Conservation (phyloP, 163 green algal genomes). For the Trebouxiophyceae sp. region DNA sequence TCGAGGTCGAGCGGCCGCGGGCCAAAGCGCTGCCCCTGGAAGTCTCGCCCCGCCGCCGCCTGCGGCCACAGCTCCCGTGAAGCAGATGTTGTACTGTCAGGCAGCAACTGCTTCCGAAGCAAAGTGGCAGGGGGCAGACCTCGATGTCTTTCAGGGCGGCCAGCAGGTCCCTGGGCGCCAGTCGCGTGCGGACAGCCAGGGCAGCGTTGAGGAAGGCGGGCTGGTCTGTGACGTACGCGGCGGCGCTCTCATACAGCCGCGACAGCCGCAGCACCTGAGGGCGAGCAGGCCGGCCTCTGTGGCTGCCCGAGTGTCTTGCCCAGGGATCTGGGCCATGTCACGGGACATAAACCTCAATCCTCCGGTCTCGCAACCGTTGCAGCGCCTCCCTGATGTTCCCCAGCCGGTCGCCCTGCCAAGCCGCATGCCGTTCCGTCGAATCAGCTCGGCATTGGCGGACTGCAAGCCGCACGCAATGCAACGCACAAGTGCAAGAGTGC, state of each 20-base stretch:
- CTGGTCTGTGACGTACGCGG: slow-evolving; percentile 80
- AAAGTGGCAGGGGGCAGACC: slow-evolving; percentile 13
- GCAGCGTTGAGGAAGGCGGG: slow-evolving; percentile 84
- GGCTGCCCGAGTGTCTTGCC: background rate
- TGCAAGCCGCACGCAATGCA: too few relatives aligned
- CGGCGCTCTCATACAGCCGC: slow-evolving; percentile 69
- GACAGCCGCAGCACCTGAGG: slow-evolving; percentile 41
- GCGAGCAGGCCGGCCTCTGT: too few relatives aligned
- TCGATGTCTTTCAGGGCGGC: slow-evolving; percentile 71
- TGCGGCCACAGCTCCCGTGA: too few relatives aligned
- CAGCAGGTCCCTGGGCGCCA: slow-evolving; percentile 56
- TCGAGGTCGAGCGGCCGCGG: slow-evolving; percentile 92
- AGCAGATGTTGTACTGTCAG: too few relatives aligned
- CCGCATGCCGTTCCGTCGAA: too few relatives aligned
- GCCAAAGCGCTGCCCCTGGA: slow-evolving; percentile 50
- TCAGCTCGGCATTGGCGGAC: too few relatives aligned
- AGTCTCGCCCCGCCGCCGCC: slow-evolving; percentile 27
- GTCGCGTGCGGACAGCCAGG: slow-evolving; percentile 45
- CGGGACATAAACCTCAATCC: too few relatives aligned
- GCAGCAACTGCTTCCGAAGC: background rate
- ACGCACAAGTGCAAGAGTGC: too few relatives aligned
- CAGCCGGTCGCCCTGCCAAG: background rate
- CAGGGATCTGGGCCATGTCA: too few relatives aligned
- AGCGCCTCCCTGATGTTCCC: background rate
- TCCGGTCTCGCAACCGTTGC: background rate